These are phyloP conservation scores for Gossypium laxum DNA, from an alignment of 441 rosid genomes.

Conservation along the genomic window DNA sequence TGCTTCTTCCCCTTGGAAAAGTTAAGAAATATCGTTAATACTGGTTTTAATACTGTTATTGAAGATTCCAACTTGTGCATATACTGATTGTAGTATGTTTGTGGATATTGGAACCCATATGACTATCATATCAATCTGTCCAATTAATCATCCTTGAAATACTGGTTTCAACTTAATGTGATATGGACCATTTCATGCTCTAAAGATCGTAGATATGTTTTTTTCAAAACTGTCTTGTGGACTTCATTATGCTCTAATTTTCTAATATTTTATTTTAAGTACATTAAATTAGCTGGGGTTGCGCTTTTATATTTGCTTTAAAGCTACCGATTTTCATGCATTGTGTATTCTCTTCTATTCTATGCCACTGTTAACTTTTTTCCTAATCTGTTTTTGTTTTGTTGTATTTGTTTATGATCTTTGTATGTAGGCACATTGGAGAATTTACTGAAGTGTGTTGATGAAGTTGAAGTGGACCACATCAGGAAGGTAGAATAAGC, in stretches of 20 bases:
- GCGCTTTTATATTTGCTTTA: background rate
- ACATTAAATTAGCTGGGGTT: background rate
- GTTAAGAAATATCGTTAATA: background rate
- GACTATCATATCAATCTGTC: background rate
- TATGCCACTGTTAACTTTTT: background rate
- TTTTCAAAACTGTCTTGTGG: background rate
- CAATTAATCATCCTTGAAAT: background rate
- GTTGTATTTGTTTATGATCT: constrained; percentile 13
- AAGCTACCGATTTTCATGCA: background rate
- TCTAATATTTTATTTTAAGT: background rate
- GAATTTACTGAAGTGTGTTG: constrained; percentile 47
- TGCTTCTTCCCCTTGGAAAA: background rate
- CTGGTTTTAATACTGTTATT: background rate
- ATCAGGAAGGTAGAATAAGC: constrained; percentile 38
- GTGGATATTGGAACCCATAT: background rate
- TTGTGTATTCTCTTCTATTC: background rate
- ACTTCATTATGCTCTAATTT: background rate
- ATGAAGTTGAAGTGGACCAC: constrained; percentile 47
- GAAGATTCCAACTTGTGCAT: background rate
- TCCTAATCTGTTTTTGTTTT: background rate
- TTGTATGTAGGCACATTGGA: constrained; percentile 45
- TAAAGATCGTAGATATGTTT: background rate
- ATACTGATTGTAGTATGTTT: background rate
- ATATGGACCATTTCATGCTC: background rate
- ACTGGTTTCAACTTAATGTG: background rate